Base-by-base conservation (phyloP, 2,329 filamentous ascomycete species). In the Westerdykella sp. region DNA sequence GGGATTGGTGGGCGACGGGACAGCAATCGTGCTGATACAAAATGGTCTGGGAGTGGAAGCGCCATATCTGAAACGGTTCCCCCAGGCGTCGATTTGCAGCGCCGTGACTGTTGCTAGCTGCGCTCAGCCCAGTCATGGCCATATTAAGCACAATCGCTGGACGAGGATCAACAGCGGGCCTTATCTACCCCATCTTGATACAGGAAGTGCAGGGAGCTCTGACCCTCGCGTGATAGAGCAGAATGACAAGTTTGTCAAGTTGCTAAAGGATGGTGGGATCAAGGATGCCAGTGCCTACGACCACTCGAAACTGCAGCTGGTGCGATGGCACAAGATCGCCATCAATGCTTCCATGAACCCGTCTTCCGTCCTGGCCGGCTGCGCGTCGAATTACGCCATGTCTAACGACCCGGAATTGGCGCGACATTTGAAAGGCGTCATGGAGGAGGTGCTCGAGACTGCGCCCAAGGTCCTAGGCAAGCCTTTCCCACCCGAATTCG, bases 281-380 rank as follows among this genome's bases (percentile, higher is more conserved):
- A 74, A 74, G 45, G 84, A 87, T 62, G 80, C 81, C 5, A 77
- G 81, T 47, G 69, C 76, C 6, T 80, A 83, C 54, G 74, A 78
- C 37, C 81, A 85, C 62, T 69, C 80, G 25, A 82, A 80, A 46
- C 70, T 87, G 37, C 84, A 87, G 65, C 76, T 80, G 34, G 77
- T 87, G 14, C 74, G 84, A 18, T 87, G 84, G 84, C 83, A 87
- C 65, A 87, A 87, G 65, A 78, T 87, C 48, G 83, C 81, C 55
- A 86, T 87, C 70, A 87, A 87, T 63, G 81, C 83, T 0, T 79
- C 81, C 40, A 84, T 87, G 75, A 87, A 87, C 66, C 83, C 84
- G 0, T 82, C 79, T 1, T 80, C 83, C 2, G 82, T 87, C 6
- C 73, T 87, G 0, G 78, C 77, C 1, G 80, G 81, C 11, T 81